phyloP scores from a whole-genome alignment of 495 filamentous ascomycete genomes.

The Penicillium arizonense region DNA sequence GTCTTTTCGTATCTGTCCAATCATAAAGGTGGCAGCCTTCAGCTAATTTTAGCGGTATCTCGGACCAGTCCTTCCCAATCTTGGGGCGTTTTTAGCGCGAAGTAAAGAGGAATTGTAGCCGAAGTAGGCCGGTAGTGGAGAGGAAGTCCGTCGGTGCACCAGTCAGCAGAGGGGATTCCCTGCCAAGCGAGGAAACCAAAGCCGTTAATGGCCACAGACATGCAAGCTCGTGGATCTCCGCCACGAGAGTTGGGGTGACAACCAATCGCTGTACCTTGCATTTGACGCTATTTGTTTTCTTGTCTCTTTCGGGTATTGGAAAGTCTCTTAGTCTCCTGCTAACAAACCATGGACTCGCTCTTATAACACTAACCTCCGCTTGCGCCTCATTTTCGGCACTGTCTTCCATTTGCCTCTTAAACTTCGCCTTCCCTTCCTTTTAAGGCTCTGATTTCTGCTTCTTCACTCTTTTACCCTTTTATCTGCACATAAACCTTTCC shows the following conservation, averaged over 20 bases:
- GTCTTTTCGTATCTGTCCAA: too few species aligned
- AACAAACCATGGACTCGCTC: background rate
- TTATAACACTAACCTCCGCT: background rate
- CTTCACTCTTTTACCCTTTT: constrained; percentile 2
- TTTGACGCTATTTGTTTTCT: constrained; percentile 6
- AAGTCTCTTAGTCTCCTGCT: background rate
- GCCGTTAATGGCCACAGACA: background rate
- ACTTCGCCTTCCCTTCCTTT: constrained; percentile 5
- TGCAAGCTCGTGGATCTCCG: constrained; percentile 7
- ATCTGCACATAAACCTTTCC: constrained; percentile 2
- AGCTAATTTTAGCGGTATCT: too few species aligned
- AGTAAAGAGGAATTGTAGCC: background rate
- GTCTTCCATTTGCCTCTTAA: constrained; percentile 6
- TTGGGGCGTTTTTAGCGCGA: background rate
- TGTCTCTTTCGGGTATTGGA: background rate
- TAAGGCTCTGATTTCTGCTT: constrained; percentile 12
- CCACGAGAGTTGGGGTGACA: background rate
- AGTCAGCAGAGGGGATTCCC: background rate
- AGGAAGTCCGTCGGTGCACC: background rate
- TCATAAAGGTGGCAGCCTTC: too few species aligned
- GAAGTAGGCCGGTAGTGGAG: background rate
- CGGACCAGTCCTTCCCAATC: too few species aligned
- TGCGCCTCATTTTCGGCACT: background rate
- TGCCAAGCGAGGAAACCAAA: constrained; percentile 7
- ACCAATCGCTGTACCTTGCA: constrained; percentile 4